A percentile compares a stretch with the other conserved stretches of the same genome.
Conservation (phyloP, 1,139 yeast species). For the Zygoascus sp. region DNA sequence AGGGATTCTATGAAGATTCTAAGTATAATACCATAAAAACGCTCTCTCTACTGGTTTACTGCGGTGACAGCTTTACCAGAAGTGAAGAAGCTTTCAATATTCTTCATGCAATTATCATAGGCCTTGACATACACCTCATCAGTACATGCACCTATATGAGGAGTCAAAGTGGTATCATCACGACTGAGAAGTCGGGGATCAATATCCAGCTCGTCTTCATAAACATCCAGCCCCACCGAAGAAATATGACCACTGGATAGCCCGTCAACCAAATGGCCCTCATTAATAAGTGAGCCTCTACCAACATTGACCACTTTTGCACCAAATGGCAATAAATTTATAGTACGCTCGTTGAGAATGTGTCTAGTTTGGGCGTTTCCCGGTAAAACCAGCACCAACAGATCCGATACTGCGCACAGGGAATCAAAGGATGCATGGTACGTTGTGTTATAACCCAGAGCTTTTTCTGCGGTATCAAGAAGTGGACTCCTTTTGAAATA, state of each 20-base stretch:
- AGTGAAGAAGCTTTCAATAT: slow-evolving; percentile 13
- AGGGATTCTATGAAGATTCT: too few species aligned
- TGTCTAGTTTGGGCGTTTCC: slow-evolving; percentile 55
- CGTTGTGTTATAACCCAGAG: slow-evolving; percentile 38
- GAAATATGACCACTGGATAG: slow-evolving; percentile 61
- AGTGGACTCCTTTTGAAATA: slow-evolving; percentile 53
- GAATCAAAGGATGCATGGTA: slow-evolving; percentile 42
- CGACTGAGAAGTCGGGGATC: slow-evolving; percentile 52
- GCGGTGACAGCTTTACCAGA: background rate
- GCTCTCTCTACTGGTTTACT: background rate
- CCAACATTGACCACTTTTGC: slow-evolving; percentile 77
- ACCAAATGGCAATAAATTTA: slow-evolving; percentile 48
- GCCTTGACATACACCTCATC: slow-evolving; percentile 34
- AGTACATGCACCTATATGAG: slow-evolving; percentile 76
- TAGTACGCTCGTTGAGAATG: slow-evolving; percentile 48
- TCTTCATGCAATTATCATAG: slow-evolving; percentile 16
- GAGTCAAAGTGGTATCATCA: slow-evolving; percentile 64
- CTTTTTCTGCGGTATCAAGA: slow-evolving; percentile 33
- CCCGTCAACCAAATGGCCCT: slow-evolving; percentile 63
- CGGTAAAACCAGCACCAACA: slow-evolving; percentile 65
- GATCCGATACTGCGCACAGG: slow-evolving; percentile 44
- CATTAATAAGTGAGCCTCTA: slow-evolving; percentile 71
- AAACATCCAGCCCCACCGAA: slow-evolving; percentile 83
- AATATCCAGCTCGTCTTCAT: slow-evolving; percentile 62
- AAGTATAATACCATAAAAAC: too few species aligned